Base-by-base conservation (phyloP, 2,329 filamentous ascomycete genomes). In the Ophiostoma sp. region DNA sequence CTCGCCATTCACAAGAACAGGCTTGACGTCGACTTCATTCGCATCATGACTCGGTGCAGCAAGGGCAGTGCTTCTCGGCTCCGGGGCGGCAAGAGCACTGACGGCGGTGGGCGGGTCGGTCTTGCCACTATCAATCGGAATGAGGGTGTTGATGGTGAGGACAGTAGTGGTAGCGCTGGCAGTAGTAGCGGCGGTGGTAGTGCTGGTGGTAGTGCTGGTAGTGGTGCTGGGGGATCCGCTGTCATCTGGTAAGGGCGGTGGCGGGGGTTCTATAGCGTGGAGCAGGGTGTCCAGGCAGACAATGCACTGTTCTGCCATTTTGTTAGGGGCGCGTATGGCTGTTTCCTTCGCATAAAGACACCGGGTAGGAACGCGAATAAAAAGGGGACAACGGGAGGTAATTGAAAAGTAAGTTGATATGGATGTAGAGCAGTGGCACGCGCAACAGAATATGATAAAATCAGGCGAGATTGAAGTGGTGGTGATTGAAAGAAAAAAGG, bases 221-320 rank as follows among this genome's bases (percentile, higher is more conserved):
- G 55, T 38, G 18, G 9, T 60, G 55, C n/a, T 27, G 63, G 42
- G n/a, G 16, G 41, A 45, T 44, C 52, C 68, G 58, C 44, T 64
- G 45, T 69, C 67, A 49, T 68, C 70, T 40, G 68, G 65, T 38
- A 68, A 47, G 47, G 66, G 67, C 64, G 64, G 72, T 71, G 72
- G 27, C 27, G 27, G 71, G 71, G 73, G 71, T 69, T 75, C 75
- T 69, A 68, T 69, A 69, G 74, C 73, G 72, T 77, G 76, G 71
- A 89, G 70, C 64, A 72, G 80, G 76, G 83, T 83, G 75, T 89
- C 87, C 76, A 89, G 82, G 82, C 87, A 89, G 79, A 89, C 86
- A 78, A 89, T 89, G 80, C 86, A 89, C 81, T 88, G 85, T 79
- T 89, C 87, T 79, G 85, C 82, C 80, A 82, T 82, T 67, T 67